These are phyloP conservation scores for Xylariaceae sp. DNA, from an alignment of 2,329 filamentous ascomycete genomes.

Conservation along the genomic window DNA sequence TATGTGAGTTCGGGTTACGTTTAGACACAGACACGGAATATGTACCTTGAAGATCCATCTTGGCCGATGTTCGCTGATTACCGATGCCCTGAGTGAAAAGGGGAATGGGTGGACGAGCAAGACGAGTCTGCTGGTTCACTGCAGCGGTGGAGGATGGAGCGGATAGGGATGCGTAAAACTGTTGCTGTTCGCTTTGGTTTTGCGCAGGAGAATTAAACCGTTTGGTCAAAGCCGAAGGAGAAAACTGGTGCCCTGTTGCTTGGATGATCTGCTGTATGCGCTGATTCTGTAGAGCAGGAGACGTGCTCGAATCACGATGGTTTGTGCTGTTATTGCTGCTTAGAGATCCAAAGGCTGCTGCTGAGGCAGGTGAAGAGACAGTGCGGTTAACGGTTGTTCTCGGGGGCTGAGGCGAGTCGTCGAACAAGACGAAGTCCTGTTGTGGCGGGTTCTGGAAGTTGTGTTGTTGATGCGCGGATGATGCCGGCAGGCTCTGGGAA, in stretches of 20 bases:
- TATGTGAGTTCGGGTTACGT: conserved; percentile 42
- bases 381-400: conserved; percentile 52
- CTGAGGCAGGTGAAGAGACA: conserved; percentile 53
- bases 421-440: conserved; percentile 83
- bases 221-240: conserved; percentile 62
- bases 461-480: conserved; percentile 65
- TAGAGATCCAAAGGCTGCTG: conserved; percentile 48
- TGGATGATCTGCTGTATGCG: conserved; percentile 66
- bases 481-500: conserved; percentile 68
- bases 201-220: conserved; percentile 62
- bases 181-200: conserved; percentile 52
- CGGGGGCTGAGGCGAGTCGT: conserved; percentile 53
- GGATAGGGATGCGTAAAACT: conserved; percentile 71
- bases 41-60: conserved; percentile 66
- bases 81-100: conserved; percentile 69
- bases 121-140: conserved; percentile 61
- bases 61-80: conserved; percentile 53
- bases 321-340: conserved; percentile 44
- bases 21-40: conserved; percentile 17
- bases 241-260: conserved; percentile 60
- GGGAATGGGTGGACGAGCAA: conserved; percentile 72
- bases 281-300: conserved; percentile 60
- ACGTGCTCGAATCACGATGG: conserved; percentile 55
- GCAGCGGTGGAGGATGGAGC: conserved; percentile 66
- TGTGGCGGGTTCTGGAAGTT: conserved; percentile 60